Base-by-base conservation (phyloP, 129 eudicot species). In the Helichrysum umbraculigerum region DNA sequence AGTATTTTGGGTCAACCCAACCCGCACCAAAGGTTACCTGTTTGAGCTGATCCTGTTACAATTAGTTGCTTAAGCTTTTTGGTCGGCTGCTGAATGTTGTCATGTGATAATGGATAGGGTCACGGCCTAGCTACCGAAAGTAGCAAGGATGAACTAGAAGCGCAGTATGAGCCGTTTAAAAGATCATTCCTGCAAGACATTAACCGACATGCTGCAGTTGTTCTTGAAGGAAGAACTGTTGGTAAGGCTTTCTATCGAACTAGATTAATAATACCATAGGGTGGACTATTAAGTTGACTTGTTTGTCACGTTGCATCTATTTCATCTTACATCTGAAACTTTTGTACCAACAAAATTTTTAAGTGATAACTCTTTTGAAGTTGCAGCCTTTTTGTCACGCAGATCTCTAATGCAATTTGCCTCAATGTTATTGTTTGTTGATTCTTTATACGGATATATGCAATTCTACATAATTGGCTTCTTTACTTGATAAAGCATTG, bases 171-270 rank as follows among this genome's bases (percentile, higher is more conserved):
- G 78, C 86, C 87, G 41, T 95, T 74, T 69, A 88, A 81, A 78
- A 83, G 96, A 75, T 91, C 93, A 54, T 88, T 95, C 61, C 79
- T 85, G 28, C 99, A 91, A 91, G 88, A 91, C 71, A 89, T 91
- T 50, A 95, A 95, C 50, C 88, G 96, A 37, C 99, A 95, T 85
- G 93, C 94, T 51, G 97, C 97, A 50, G 99, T 95, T 84, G 99
- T 95, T 79, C 99, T 95, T 77, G 96, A 91, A 85, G 99, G 99
- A 86, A 89, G 96, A 85, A 75, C 90, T 74, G 76, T 91, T 67
- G 98, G 98, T 87, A 84, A 85, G 88, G 65, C 64, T 65, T 69
- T 51, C 41, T 60, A 20, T 42, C 59, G 35, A 56, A 22, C 25
- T 42, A 29, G 17, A 20, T 35, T 19, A 5, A 37, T 21, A 35